A percentile compares a stretch with the other conserved stretches of the same genome.
Conservation (phyloP, 305 asterid species). For the Caryopteris hybrid region DNA sequence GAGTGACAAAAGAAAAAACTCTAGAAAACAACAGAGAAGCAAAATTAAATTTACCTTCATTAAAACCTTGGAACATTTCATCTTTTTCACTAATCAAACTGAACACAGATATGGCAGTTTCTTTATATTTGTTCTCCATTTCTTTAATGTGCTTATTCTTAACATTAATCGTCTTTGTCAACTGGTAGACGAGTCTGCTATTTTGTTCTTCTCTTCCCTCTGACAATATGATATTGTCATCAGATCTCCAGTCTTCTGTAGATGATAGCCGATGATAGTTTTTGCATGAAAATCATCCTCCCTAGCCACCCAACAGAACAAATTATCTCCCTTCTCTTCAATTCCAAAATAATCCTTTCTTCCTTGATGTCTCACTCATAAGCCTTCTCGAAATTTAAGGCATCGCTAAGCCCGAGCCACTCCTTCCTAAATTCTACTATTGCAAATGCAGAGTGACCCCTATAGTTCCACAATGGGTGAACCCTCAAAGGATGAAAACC, state of each 20-base stretch:
- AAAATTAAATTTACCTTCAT: slow-evolving; percentile 38
- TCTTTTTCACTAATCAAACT: slow-evolving; percentile 39
- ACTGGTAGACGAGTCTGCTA: slow-evolving; percentile 30
- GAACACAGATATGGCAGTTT: slow-evolving; percentile 31
- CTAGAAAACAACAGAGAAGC: neutral
- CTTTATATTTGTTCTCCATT: slow-evolving; percentile 47
- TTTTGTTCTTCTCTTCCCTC: slow-evolving; percentile 26
- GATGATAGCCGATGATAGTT: slow-evolving; percentile 26
- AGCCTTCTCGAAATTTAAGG: slow-evolving; percentile 50
- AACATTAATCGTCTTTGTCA: slow-evolving; percentile 29
- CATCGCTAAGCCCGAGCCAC: slow-evolving; percentile 52
- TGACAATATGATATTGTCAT: slow-evolving; percentile 28
- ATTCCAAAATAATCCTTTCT: slow-evolving; percentile 29
- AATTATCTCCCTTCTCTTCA: slow-evolving; percentile 14
- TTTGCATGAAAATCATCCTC: slow-evolving; percentile 21
- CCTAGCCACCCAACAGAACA: slow-evolving; percentile 43
- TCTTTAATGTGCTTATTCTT: slow-evolving; percentile 29
- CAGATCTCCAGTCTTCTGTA: slow-evolving; percentile 27
- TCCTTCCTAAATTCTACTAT: slow-evolving; percentile 44
- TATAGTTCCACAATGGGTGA: slow-evolving; percentile 41
- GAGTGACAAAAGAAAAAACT: neutral
- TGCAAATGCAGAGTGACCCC: slow-evolving; percentile 53
- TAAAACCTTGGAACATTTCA: slow-evolving; percentile 30
- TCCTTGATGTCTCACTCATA: slow-evolving; percentile 48
- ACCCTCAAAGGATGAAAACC: slow-evolving; percentile 53